Conservation (phyloP, 768 basidiomycete genomes). For the Termitomyces sp. region DNA sequence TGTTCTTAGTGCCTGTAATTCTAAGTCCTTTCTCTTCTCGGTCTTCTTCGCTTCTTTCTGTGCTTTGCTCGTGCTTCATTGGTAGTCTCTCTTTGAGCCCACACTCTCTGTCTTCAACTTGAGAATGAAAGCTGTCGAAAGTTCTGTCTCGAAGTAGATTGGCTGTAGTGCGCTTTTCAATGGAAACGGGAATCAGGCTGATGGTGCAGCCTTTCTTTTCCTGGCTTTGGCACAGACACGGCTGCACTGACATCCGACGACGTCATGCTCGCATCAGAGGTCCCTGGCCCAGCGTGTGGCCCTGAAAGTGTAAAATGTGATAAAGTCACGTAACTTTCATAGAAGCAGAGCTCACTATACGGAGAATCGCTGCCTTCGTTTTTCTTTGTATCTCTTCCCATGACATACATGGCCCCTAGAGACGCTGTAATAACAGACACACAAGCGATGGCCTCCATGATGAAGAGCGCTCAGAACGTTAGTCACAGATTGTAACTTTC, state of each 20-base stretch:
- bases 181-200: constrained; percentile 2
- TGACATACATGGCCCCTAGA: constrained; percentile 30
- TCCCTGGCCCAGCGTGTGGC: constrained; percentile 16
- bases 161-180: not conserved
- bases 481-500: not conserved
- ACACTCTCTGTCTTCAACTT: not conserved
- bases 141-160: too few relatives aligned
- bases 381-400: constrained; percentile 29
- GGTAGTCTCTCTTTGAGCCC: not conserved
- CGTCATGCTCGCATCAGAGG: constrained; percentile 33
- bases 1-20: too few relatives aligned
- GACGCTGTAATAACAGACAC: constrained; percentile 25
- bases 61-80: not conserved
- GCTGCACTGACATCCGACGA: constrained; percentile 36
- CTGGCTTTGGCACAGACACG: constrained; percentile 33
- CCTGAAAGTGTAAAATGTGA: constrained; percentile 7
- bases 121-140: not conserved
- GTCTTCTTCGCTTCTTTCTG: not conserved
- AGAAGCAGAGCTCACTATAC: constrained; percentile 24
- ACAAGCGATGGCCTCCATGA: constrained; percentile 27
- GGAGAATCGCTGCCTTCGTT: constrained; percentile 31
- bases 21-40: too few relatives aligned
- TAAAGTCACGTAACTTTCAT: not conserved
- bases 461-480: not conserved
- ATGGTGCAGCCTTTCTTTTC: constrained; percentile 23